Conservation (phyloP, 495 filamentous ascomycete species). For the Astrocystis sublimbata region DNA sequence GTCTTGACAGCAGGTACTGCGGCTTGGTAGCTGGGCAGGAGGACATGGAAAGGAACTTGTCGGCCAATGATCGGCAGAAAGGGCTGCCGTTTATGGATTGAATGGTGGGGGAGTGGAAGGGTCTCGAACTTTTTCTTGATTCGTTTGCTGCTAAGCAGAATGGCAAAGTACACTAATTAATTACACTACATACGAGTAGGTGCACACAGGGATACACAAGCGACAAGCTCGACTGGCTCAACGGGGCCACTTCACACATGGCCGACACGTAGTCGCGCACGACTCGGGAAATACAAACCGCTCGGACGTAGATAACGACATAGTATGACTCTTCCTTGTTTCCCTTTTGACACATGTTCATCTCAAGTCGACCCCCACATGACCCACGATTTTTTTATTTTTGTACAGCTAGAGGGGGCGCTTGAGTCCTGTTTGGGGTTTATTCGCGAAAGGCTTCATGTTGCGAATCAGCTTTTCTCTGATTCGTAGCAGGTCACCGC, state of each 20-base stretch:
- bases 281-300: neutral
- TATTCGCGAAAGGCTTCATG: neutral
- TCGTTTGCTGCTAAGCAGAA: neutral
- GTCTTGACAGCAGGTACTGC: neutral
- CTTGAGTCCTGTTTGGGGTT: too few species aligned
- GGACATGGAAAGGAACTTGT: neutral
- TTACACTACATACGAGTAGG: neutral
- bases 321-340: neutral
- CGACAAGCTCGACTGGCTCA: too few species aligned
- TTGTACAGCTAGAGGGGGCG: neutral
- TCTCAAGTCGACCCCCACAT: neutral
- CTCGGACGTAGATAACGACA: neutral
- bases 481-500: neutral
- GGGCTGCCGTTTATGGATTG: slow-evolving; percentile 4
- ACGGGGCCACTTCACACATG: too few species aligned
- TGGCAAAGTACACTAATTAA: neutral
- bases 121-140: neutral
- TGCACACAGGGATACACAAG: too few species aligned
- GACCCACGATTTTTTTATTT: neutral
- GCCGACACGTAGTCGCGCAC: too few species aligned
- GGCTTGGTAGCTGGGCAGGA: neutral
- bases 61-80: slow-evolving; percentile 2
- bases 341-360: too few species aligned
- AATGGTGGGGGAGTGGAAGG: neutral
- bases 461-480: neutral